Conservation (phyloP, 345 rosid genomes). For the Carallia brachiata region DNA sequence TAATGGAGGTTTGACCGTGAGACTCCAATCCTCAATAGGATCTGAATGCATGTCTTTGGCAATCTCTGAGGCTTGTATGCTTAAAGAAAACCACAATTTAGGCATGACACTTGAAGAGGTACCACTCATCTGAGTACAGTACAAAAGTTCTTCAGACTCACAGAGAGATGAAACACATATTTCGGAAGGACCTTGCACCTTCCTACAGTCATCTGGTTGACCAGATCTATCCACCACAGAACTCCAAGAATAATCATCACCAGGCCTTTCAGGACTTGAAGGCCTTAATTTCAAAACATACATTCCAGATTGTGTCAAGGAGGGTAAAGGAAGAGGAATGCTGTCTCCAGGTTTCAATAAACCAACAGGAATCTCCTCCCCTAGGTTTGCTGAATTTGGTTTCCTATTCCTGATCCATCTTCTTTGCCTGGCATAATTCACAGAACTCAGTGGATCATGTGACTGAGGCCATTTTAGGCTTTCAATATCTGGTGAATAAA, state of each 20-base stretch:
- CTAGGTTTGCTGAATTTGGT: conserved; percentile 28
- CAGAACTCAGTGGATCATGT: conserved; percentile 36
- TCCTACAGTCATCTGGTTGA: conserved; percentile 31
- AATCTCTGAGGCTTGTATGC: conserved; percentile 69
- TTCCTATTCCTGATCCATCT: conserved; percentile 58
- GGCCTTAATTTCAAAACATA: conserved; percentile 70
- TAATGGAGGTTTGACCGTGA: conserved; percentile 80
- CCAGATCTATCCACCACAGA: conserved; percentile 50
- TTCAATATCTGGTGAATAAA: conserved; percentile 57
- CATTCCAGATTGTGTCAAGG: conserved; percentile 55
- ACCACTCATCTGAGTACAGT: conserved; percentile 57
- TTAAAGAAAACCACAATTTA: conserved; percentile 77
- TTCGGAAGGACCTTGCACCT: conserved; percentile 42
- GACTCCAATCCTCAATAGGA: conserved; percentile 89
- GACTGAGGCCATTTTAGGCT: conserved; percentile 61
- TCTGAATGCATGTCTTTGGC: conserved; percentile 71
- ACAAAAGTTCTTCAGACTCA: conserved; percentile 69
- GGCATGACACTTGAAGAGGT: conserved; percentile 55
- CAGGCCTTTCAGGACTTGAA: conserved; percentile 33
- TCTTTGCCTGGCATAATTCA: conserved; percentile 58
- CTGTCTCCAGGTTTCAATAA: conserved; percentile 66
- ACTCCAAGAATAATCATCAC: conserved; percentile 86
- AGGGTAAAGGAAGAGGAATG: conserved; percentile 68
- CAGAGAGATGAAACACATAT: conserved; percentile 64
- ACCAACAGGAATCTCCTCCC: conserved; percentile 58